Evolutionary conservation across 2,329 filamentous ascomycete genomes (phyloP), one percentile per base, ranked within the genome.

Genomic region (Fusarium compactum): DNA sequence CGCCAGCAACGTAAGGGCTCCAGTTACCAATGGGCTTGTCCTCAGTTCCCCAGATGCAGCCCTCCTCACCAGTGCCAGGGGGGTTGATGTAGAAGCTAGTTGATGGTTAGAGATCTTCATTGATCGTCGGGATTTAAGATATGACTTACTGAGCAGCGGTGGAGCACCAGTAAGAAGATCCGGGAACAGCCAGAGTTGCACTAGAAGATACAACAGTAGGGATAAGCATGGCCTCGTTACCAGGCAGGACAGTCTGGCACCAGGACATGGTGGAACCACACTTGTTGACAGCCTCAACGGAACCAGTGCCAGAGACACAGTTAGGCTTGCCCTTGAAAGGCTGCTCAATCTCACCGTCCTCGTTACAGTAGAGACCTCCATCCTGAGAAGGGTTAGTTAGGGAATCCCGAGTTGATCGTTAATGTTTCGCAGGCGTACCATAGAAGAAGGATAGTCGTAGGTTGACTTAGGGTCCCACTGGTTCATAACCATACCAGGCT

Each of bases 211-310:
- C 89, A 67, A 89, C 80, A n/a, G 91, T 95, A 18, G 92, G 91
- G 74, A 94, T 94, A 72, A 94, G 84, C 92, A 95, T 95, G 65
- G 90, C 90, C 82, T 95, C 92, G 74, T 93, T 91, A 52, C 92
- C 92, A 20, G 92, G 92, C 65, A 94, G 81, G 16, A 94, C 90
- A 7, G 92, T 95, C 80, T 95, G 92, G 80, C 92, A 95, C 80
- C 92, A 93, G 5, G 92, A 88, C 58, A 94, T 86, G 16, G 85
- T 76, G 38, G 83, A 81, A 46, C 87, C 85, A 67, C 86, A 87
- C 72, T 90, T 89, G 82, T 94, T 95, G 65, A 89, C 83, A 38
- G 86, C 92, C 60, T 84, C 82, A 11, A 95, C 85, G 10, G 88
- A 77, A 45, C 90, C 91, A 22, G 88, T 88, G 47, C 92, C 92